Conservation (phyloP, 2,329 filamentous ascomycete species). For the Remersonia thermophila region DNA sequence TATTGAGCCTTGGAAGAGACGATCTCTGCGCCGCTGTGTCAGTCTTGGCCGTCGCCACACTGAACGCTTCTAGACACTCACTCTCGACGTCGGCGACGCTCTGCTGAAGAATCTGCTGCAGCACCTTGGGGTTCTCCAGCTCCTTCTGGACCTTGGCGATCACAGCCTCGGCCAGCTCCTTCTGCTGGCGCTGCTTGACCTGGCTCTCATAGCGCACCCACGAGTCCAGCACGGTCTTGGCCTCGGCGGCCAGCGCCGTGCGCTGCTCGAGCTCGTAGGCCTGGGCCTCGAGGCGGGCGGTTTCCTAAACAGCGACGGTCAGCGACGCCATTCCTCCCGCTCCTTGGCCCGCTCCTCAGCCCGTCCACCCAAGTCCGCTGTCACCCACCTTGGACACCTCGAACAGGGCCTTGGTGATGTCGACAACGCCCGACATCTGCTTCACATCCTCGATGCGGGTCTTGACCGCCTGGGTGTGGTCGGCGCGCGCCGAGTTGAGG, state of each 20-base stretch:
- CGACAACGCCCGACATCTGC: constrained; percentile 87
- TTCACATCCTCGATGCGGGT: constrained; percentile 85
- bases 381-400: constrained; percentile 83
- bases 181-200: constrained; percentile 98
- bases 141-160: constrained; percentile 99
- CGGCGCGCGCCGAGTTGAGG: constrained; percentile 82
- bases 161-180: constrained; percentile 81
- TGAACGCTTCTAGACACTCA: constrained; percentile 30
- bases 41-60: too few species aligned
- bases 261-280: constrained; percentile 95
- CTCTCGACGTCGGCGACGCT: constrained; percentile 93
- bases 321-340: constrained; percentile 8
- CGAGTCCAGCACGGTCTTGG: constrained; percentile 89
- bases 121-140: constrained; percentile 91
- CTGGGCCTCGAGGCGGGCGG: constrained; percentile 87
- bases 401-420: constrained; percentile 94
- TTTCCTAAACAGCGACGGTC: constrained; percentile 54
- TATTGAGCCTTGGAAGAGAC: constrained; percentile 53
- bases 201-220: constrained; percentile 98
- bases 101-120: constrained; percentile 97
- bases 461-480: constrained; percentile 94
- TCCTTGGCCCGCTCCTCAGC: constrained; percentile 6
- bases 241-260: constrained; percentile 83
- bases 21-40: constrained; percentile 34
- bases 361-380: neutral